Evolutionary conservation across 2,329 filamentous ascomycete genomes (phyloP).

Genomic region (Fusarium sp.): DNA sequence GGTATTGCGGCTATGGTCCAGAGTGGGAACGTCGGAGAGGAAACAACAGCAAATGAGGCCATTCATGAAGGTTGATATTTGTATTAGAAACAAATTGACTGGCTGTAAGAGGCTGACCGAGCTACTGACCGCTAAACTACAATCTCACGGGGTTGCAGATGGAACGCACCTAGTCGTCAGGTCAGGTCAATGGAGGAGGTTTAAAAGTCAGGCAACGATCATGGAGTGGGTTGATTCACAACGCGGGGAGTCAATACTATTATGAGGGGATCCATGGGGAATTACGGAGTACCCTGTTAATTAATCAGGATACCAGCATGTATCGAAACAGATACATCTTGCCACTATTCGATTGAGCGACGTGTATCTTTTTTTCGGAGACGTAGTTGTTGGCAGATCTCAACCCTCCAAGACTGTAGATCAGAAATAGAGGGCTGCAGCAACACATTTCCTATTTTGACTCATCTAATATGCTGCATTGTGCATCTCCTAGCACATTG

Average conservation of each 20-base stretch:
- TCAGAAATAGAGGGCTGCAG: constrained; percentile 26
- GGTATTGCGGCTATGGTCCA: background rate
- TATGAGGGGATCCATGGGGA: constrained; percentile 14
- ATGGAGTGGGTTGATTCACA: constrained; percentile 25
- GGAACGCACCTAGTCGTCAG: constrained; percentile 4
- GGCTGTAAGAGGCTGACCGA: background rate
- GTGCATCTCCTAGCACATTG: constrained; percentile 3
- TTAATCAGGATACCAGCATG: background rate
- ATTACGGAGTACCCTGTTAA: constrained; percentile 11
- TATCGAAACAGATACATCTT: constrained; percentile 1
- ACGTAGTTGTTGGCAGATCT: constrained; percentile 29
- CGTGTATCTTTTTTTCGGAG: background rate
- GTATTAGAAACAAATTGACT: constrained; percentile 15
- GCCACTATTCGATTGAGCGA: constrained; percentile 3
- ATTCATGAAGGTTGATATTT: constrained; percentile 14
- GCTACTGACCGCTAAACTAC: constrained; percentile 15
- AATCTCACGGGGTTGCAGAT: constrained; percentile 10
- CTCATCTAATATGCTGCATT: background rate
- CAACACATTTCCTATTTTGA: constrained; percentile 5
- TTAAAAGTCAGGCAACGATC: constrained; percentile 32
- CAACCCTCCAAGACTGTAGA: constrained; percentile 27
- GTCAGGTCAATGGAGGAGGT: constrained; percentile 15
- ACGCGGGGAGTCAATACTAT: background rate
- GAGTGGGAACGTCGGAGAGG: background rate
- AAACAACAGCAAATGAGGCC: constrained; percentile 17